These are phyloP conservation scores for Saksenaea vasiformis DNA, from an alignment of 371 early-diverging fungal genomes.

Conservation along the genomic window DNA sequence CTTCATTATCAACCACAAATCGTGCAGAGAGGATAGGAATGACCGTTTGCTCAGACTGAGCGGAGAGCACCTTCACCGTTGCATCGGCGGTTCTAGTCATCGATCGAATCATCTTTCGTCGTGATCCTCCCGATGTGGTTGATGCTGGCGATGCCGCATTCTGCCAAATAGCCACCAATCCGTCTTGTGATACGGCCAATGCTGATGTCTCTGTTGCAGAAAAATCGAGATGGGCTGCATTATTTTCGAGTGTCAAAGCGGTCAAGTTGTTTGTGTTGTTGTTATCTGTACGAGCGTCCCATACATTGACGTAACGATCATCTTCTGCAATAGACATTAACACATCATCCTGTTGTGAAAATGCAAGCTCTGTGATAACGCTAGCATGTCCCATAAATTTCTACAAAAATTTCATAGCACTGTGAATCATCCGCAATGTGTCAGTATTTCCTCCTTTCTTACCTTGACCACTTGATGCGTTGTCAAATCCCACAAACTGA, in stretches of 20 bases:
- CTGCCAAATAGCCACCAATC: slow-evolving; percentile 73
- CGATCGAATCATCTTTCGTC: slow-evolving; percentile 60
- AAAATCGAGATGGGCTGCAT: slow-evolving; percentile 55
- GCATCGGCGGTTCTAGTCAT: slow-evolving; percentile 66
- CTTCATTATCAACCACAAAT: slow-evolving; percentile 51
- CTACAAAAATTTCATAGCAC: slow-evolving; percentile 17
- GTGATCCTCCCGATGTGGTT: slow-evolving; percentile 25
- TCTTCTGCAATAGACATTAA: slow-evolving; percentile 71
- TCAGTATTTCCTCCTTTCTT: background rate
- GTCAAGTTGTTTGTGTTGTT: slow-evolving; percentile 55
- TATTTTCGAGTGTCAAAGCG: slow-evolving; percentile 67
- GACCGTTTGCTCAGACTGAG: slow-evolving; percentile 31
- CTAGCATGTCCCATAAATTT: slow-evolving; percentile 79
- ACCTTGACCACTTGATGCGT: slow-evolving; percentile 54
- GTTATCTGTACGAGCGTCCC: slow-evolving; percentile 64
- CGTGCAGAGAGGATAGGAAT: slow-evolving; percentile 69
- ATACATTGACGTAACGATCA: slow-evolving; percentile 79
- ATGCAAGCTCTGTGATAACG: slow-evolving; percentile 55
- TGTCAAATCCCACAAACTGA: slow-evolving; percentile 66
- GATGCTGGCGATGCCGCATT: slow-evolving; percentile 43
- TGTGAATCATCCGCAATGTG: background rate
- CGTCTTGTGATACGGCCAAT: slow-evolving; percentile 74
- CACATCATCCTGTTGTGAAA: slow-evolving; percentile 60
- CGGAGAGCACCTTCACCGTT: slow-evolving; percentile 52
- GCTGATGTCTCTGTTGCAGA: slow-evolving; percentile 55